Conservation (phyloP, 768 basidiomycete species). For the Leccinum imitatum region DNA sequence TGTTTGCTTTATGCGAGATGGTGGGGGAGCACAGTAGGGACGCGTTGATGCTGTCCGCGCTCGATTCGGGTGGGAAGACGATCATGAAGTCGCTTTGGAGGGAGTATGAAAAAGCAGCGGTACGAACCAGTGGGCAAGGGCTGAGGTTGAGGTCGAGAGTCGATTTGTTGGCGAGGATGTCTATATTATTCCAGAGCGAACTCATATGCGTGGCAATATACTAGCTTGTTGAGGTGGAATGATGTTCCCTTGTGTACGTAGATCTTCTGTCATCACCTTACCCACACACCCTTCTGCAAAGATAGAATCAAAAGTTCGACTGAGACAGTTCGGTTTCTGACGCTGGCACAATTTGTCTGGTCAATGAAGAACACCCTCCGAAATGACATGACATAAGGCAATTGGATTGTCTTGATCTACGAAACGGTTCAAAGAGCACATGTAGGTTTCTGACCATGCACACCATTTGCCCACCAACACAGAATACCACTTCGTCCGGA, state of each 20-base stretch:
- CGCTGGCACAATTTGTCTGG: too few species aligned
- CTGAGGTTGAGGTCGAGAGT: constrained; percentile 29
- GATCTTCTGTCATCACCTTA: not conserved
- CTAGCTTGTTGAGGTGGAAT: not conserved
- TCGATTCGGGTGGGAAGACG: constrained; percentile 69
- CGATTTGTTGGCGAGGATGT: not conserved
- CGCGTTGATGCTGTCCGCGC: constrained; percentile 72
- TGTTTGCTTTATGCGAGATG: constrained; percentile 82
- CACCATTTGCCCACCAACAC: not conserved
- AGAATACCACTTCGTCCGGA: not conserved
- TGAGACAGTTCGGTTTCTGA: not conserved
- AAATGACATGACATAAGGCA: not conserved
- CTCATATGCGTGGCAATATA: not conserved
- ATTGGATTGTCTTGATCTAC: not conserved
- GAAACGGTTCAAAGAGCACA: not conserved
- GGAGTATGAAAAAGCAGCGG: constrained; percentile 78
- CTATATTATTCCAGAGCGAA: not conserved
- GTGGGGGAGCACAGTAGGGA: constrained; percentile 79
- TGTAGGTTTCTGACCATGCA: not conserved
- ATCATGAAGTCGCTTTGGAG: constrained; percentile 79
- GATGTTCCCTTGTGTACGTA: not conserved
- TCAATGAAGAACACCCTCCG: not conserved
- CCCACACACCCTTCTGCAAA: not conserved
- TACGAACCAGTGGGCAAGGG: constrained; percentile 67
- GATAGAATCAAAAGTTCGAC: not conserved